A percentile compares a stretch with the other conserved stretches of the same genome.
phyloP scores from a whole-genome alignment of 495 filamentous ascomycete genomes.

The Penicillium antarcticum region DNA sequence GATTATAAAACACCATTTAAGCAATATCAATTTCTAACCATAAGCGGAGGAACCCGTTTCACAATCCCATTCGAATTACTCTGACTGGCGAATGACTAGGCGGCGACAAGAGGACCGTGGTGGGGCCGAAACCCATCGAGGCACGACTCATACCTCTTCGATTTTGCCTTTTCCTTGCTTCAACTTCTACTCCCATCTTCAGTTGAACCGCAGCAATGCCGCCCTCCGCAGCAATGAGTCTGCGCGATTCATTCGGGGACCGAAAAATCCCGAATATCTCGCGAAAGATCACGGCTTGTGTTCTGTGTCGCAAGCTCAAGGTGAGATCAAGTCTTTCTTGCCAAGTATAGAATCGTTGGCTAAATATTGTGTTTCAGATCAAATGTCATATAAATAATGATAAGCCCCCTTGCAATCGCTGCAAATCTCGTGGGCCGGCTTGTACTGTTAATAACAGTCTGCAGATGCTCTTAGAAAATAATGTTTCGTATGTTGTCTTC shows the following conservation, averaged over 20 bases:
- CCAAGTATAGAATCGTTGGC: no score
- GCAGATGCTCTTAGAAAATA: conserved; percentile 9
- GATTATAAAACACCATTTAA: no score
- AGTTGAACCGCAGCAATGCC: not conserved
- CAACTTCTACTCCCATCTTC: not conserved
- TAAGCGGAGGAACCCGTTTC: no score
- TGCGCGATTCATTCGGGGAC: conserved; percentile 16
- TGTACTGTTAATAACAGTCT: conserved; percentile 10
- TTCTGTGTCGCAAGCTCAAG: conserved; percentile 13
- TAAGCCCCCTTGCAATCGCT: conserved; percentile 7
- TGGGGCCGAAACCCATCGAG: not conserved
- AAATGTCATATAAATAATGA: conserved; percentile 8
- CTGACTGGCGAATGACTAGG: no score
- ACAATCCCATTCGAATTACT: no score
- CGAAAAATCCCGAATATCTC: conserved; percentile 17
- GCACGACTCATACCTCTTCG: not conserved
- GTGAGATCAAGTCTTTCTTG: not conserved
- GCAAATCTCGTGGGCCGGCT: conserved; percentile 6
- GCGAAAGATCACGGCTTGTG: conserved; percentile 23
- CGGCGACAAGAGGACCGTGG: conserved; percentile 1
- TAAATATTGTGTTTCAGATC: not conserved
- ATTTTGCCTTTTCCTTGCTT: no score
- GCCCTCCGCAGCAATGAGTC: not conserved
- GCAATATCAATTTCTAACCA: no score
- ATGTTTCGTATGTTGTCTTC: conserved; percentile 7